phyloP scores from a whole-genome alignment of 306 rosid species.

The Quercus dentata region DNA sequence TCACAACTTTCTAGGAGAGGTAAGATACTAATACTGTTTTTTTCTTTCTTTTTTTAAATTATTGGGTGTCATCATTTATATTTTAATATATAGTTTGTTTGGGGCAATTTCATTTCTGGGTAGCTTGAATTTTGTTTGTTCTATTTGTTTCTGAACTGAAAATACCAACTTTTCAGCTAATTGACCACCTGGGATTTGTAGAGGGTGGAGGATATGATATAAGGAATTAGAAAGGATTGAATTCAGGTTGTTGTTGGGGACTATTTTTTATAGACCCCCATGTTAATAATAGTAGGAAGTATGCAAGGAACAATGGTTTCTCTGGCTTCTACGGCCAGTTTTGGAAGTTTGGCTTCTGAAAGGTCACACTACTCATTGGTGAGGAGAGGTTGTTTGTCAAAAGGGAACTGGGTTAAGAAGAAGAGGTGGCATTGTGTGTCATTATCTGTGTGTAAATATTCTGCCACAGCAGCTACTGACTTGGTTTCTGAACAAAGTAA shows the following conservation, averaged over 20 bases:
- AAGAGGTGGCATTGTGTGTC: conserved; percentile 76
- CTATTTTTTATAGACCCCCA: conserved; percentile 17
- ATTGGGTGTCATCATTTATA: conserved; percentile 26
- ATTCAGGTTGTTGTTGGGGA: conserved; percentile 9
- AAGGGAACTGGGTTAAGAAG: conserved; percentile 46
- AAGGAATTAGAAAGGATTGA: conserved; percentile 9
- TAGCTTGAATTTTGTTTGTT: conserved; percentile 16
- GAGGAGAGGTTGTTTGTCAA: conserved; percentile 68
- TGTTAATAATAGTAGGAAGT: conserved; percentile 58
- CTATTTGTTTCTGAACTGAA: background rate
- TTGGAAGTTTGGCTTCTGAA: conserved; percentile 59
- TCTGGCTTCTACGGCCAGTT: conserved; percentile 68
- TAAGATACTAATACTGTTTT: too few species aligned
- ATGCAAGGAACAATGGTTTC: conserved; percentile 84
- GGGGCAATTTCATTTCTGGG: conserved; percentile 30
- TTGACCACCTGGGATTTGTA: background rate
- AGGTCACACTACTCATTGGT: conserved; percentile 53
- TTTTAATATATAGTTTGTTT: conserved; percentile 8
- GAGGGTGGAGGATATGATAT: conserved; percentile 14
- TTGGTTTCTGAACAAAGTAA: conserved; percentile 66
- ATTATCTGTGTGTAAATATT: conserved; percentile 81
- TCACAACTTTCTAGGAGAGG: background rate
- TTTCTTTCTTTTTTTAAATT: background rate
- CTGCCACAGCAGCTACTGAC: conserved; percentile 76
- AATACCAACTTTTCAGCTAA: background rate